Conservation (phyloP, 139 green algal genomes). For the Chlorella sp. region DNA sequence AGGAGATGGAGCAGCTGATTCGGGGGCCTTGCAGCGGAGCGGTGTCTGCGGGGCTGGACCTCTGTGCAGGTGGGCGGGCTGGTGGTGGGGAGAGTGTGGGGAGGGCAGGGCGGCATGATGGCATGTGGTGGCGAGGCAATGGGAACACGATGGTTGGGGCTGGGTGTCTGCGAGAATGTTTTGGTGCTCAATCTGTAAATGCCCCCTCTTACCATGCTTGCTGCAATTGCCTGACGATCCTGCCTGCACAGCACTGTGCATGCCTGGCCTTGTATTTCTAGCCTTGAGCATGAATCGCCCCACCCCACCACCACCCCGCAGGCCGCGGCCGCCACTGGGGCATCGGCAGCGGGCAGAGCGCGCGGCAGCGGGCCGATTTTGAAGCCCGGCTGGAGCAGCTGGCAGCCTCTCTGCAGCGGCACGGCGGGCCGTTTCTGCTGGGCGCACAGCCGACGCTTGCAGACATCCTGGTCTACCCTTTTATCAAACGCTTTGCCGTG, state of each 20-base stretch:
- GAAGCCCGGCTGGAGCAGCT: constrained; percentile 34
- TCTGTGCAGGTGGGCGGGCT: constrained; percentile 41
- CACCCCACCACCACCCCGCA: background rate
- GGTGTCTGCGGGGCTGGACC: constrained; percentile 35
- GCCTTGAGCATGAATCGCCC: too few relatives aligned
- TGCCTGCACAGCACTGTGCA: too few relatives aligned
- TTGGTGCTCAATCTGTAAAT: too few relatives aligned
- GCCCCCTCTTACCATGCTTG: too few relatives aligned
- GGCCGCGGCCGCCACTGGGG: constrained; percentile 50
- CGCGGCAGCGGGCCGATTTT: constrained; percentile 48
- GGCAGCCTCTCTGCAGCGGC: background rate
- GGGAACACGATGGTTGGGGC: too few relatives aligned
- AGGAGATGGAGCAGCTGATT: constrained; percentile 40
- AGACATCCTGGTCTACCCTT: constrained; percentile 54
- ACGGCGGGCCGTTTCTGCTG: constrained; percentile 54
- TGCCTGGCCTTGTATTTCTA: too few relatives aligned
- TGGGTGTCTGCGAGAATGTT: too few relatives aligned
- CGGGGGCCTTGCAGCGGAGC: background rate
- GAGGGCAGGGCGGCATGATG: too few relatives aligned
- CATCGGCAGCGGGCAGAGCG: constrained; percentile 49
- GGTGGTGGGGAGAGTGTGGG: background rate
- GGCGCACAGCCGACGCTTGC: constrained; percentile 38
- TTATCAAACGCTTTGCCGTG: constrained; percentile 51
- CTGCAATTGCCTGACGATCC: too few relatives aligned
- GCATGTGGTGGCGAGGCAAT: too few relatives aligned